Base-by-base conservation (phyloP, 75 land plant genomes). In the Ceratopteris richardii region DNA sequence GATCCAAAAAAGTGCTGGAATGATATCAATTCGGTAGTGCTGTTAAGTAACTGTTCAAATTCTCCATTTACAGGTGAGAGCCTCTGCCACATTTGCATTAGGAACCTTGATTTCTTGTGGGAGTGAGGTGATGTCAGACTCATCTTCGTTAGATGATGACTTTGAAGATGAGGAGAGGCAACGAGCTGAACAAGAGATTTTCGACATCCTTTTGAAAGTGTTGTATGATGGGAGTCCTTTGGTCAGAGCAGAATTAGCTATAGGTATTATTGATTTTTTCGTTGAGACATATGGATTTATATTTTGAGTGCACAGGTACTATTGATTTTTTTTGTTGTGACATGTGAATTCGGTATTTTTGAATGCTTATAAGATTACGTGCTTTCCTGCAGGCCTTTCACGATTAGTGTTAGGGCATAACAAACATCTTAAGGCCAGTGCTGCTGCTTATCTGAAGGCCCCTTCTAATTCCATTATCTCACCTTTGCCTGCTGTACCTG, bases 231-330 rank as follows among this genome's bases (percentile, higher is more conserved):
- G 94, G 50, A 88, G 88, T 52, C 97, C 97, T 33, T 68, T 87
- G 28, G 97, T 91, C 36, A 71, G 97, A 65, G 88, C 94, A 27
- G 97, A 91, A 61, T 84, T 91, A 68, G 94, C 83, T 47, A 80
- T 82, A 47, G 97, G 96, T 90, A 81, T 60, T 76, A n/a, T n/a
- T n/a, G n/a, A n/a, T n/a, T n/a, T n/a, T n/a, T n/a, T n/a, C n/a
- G n/a, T n/a, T n/a, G 6, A 23, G 11, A 24, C 60, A 29, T 39
- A 13, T 20, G 13, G 27, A 24, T 44, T n/a, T n/a, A n/a, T n/a
- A n/a, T n/a, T n/a, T n/a, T n/a, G n/a, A n/a, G n/a, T n/a, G n/a
- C n/a, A n/a, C n/a, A n/a, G n/a, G n/a, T n/a, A n/a, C n/a, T n/a
- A n/a, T n/a, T n/a, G n/a, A n/a, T n/a, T n/a, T 31, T 4, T 22